These are phyloP conservation scores for Ettlia oleoabundans DNA, from an alignment of 139 green algal genomes.

Conservation along the genomic window DNA sequence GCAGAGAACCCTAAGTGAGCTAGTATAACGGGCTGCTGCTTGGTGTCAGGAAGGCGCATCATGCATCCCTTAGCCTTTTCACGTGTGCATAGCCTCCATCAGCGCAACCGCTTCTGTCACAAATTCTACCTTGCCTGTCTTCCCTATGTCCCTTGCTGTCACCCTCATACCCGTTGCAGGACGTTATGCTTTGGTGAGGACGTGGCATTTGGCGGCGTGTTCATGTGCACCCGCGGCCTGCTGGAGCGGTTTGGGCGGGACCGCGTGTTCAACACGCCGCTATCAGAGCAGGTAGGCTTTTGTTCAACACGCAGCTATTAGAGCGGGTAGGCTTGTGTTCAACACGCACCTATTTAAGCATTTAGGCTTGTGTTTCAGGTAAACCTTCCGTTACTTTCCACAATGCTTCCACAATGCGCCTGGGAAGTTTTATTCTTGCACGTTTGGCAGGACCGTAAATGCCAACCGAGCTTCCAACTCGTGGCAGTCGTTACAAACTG, in stretches of 20 bases:
- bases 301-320: background rate
- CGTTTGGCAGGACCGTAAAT: too few species aligned
- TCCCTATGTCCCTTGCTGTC: background rate
- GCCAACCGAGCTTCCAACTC: too few species aligned
- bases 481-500: too few species aligned
- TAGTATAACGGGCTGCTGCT: background rate
- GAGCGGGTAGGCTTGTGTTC: background rate
- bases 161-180: conserved; percentile 44
- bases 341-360: background rate
- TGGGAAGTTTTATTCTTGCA: too few species aligned
- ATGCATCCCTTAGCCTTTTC: too few species aligned
- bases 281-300: conserved; percentile 81
- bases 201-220: conserved; percentile 93
- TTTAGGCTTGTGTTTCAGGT: background rate
- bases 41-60: too few species aligned
- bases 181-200: conserved; percentile 90
- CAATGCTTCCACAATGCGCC: too few species aligned
- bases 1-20: conserved; percentile 68
- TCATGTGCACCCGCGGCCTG: conserved; percentile 88
- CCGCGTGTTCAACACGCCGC: conserved; percentile 94
- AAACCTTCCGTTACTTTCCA: too few species aligned
- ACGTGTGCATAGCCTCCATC: too few species aligned
- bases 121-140: too few species aligned
- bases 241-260: conserved; percentile 74
- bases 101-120: too few species aligned